Evolutionary conservation across 345 rosid species (phyloP), one percentile per base, ranked within the genome.

Genomic region (Adansonia digitata): DNA sequence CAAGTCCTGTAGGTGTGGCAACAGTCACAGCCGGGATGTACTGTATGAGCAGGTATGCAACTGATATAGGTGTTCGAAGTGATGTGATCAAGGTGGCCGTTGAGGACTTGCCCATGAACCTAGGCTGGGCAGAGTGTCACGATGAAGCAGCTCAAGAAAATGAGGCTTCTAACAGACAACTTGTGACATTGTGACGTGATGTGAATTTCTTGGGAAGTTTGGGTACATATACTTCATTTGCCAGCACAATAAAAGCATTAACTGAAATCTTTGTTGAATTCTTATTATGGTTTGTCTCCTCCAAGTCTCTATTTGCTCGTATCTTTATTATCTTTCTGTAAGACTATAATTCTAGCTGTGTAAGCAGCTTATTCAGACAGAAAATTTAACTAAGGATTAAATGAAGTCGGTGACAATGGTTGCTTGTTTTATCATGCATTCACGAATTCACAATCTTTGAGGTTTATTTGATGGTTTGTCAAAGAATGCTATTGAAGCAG

Each of bases 1-100:
- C 97, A 34, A 94, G 86, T 65, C 97, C 97, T 5, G 91, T 91
- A 40, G 98, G 97, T 24, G 87, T 94, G 55, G 97, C 97, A 1
- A 89, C 97, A 1, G 92, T 91, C 3, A 92, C 97, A 7, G 97
- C 94, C 52, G 98, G 97, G 37, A 89, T 92, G 98, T 94, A 91
- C 79, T 92, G 94, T 61, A 88, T 94, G 94, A 94, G 95, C 73
- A 81, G 98, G 69, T 92, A 91, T 77, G 94, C 97, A 15, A 92
- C 97, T 42, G 98, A 94, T 57, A 86, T 94, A 24, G 97, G 97
- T 0, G 91, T 94, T 69, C 88, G 98, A 29, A 83, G 83, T 52
- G 98, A 94, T 63, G 98, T 92, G 75, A 83, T 85, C 78, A 92
- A 92, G 84, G 98, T 92, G 43, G 89, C 97, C 0, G 98, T 90